Evolutionary conservation across 2,329 filamentous ascomycete genomes (phyloP), one percentile per base, ranked within the genome.

Genomic region (Penicillium fuscoglaucum): DNA sequence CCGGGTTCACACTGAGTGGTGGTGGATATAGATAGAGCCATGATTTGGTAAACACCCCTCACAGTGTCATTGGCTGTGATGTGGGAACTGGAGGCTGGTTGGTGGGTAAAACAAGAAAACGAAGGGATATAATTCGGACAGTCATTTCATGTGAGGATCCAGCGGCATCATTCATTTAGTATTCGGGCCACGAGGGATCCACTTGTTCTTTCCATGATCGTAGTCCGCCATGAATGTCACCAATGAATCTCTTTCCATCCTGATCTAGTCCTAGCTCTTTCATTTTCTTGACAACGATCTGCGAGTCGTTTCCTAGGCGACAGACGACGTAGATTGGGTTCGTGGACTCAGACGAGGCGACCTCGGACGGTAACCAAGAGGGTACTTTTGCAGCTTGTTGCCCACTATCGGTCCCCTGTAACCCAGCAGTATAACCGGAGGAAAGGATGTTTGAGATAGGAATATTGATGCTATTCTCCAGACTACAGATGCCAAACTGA

Each of bases 401-500:
- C 6, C 39, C 49, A 21, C 53, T 47, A 21, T 37, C 39, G 13
- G 48, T 51, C 21, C 48, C 41, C 8, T 46, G 61, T 41, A 26
- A 15, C 17, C 24, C 40, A 51, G 13, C 21, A 46, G 37, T 24
- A 15, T 31, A n/a, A 8, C 51, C 29, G 3, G 70, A 67, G 13
- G 72, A 70, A 28, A 79, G 57, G 26, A 81, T 78, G 3, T 62
- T 69, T 2, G 77, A 78, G 10, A 80, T 76, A 3, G 79, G 79
- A 21, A 80, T 70, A 52, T 80, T 97, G 51, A 96, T 76, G 28
- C 90, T 91, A 0, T 89, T 89, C 0, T 86, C 80, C 8, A 99
- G 80, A 60, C 82, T 87, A 62, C 89, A 92, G 45, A 98, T 87
- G 17, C 89, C 88, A 64, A 90, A 97, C 60, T 96, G 91, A 29